phyloP scores from a whole-genome alignment of 768 basidiomycete genomes.

The Clitopilus hobsonii region DNA sequence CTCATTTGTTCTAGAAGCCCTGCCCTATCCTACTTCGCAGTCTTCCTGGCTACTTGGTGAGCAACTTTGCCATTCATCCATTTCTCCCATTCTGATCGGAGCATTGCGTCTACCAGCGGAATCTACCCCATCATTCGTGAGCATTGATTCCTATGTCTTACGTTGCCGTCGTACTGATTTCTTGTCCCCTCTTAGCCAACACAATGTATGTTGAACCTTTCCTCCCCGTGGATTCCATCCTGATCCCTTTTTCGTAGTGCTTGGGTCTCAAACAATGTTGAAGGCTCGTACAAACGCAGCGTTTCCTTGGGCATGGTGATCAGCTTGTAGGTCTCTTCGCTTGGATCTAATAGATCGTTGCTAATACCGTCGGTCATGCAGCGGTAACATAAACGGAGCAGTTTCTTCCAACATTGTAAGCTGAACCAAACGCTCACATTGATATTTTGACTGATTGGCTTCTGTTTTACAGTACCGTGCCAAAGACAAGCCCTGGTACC shows the following conservation, averaged over 20 bases:
- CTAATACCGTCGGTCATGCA: constrained; percentile 17
- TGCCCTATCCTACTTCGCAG: constrained; percentile 66
- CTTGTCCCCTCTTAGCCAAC: constrained; percentile 44
- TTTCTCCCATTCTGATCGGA: too few species aligned
- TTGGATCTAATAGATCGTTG: neutral
- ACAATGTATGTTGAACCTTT: constrained; percentile 56
- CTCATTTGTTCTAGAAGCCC: constrained; percentile 57
- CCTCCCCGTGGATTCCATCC: too few species aligned
- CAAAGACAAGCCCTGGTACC: constrained; percentile 64
- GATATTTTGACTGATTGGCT: neutral
- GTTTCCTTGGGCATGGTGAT: constrained; percentile 69
- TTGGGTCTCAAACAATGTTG: constrained; percentile 66
- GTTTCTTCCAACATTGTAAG: constrained; percentile 71
- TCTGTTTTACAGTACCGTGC: constrained; percentile 52
- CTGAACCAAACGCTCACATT: constrained; percentile 10
- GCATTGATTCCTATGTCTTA: constrained; percentile 12
- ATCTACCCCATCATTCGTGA: constrained; percentile 73
- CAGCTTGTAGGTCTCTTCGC: constrained; percentile 39
- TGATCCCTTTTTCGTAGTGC: too few species aligned
- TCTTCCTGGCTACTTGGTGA: constrained; percentile 66
- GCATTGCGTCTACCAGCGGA: constrained; percentile 39
- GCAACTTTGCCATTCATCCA: too few species aligned
- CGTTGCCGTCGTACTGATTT: neutral
- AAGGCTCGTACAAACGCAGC: constrained; percentile 73
- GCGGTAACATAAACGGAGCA: constrained; percentile 74